Percentiles rank a stretch among this genome's conserved stretches.
Evolutionary conservation across 202 grass and related monocot genomes (phyloP).

Genomic region (Saccharum hybrid): DNA sequence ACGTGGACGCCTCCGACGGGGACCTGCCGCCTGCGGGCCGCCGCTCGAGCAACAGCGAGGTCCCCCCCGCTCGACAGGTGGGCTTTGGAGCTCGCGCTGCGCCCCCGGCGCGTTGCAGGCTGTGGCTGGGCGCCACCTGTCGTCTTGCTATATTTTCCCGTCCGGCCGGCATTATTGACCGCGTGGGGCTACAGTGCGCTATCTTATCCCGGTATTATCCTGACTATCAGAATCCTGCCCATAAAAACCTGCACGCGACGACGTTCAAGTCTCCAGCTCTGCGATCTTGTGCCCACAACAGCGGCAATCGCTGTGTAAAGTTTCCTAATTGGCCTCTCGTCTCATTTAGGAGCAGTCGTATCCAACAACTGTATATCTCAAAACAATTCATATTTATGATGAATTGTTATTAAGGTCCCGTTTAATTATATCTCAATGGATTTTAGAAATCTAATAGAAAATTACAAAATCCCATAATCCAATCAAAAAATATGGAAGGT

Average conservation of each 20-base stretch:
- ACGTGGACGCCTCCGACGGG: not conserved
- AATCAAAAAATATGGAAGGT: no score
- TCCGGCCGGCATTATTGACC: slow-evolving; percentile 14
- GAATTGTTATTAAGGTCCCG: no score
- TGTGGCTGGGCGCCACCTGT: not conserved
- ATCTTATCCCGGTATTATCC: not conserved
- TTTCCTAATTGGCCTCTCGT: no score
- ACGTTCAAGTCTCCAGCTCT: not conserved
- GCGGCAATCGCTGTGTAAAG: no score
- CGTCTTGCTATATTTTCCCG: not conserved
- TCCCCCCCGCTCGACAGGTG: not conserved
- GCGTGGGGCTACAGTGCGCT: not conserved
- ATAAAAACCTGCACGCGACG: not conserved
- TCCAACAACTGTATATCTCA: no score
- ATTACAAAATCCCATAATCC: no score
- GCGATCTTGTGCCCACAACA: no score
- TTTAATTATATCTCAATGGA: no score
- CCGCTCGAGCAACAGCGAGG: not conserved
- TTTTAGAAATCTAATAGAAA: no score
- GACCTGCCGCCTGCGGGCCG: not conserved
- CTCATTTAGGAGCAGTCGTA: no score
- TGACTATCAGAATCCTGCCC: not conserved
- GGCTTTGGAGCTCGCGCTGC: not conserved
- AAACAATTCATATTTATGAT: no score
- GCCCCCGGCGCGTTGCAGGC: not conserved